Base-by-base conservation (phyloP, 2,329 filamentous ascomycete genomes). In the Ceratocystis cubensis region DNA sequence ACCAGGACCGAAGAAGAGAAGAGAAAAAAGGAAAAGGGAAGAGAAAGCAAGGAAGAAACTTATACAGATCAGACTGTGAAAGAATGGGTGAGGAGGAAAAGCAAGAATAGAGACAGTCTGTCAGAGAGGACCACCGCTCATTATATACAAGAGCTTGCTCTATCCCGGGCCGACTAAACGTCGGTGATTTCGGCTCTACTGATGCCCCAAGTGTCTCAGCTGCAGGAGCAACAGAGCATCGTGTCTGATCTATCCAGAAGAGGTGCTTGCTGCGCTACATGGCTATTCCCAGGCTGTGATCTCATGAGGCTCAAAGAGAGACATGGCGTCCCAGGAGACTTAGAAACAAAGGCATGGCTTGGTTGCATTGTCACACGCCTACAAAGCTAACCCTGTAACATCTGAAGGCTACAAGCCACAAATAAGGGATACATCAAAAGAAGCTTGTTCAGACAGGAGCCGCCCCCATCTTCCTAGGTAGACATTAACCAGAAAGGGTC, bases 1-100 rank as follows among this genome's bases (percentile, higher is more conserved):
- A 68, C 66, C 66, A 68, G 66, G 66, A 65, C 66, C 66, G 66
- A 65, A 65, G 63, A 68, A 68, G 30, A 65, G 62, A 68, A 68
- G 46, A 65, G 53, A 65, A 28, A 20, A 65, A 28, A 28, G 25
- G 22, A 63, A 45, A 25, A 20, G 62, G 53, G 28, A 37, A 44
- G 48, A 45, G 25, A 1, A 45, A 44, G n/a, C 25, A 44, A 57
- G 57, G 45, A 33, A 28, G 28, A n/a, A 63, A 48, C 45, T 3
- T 46, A 5, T 33, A 33, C 25, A 64, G 62, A 48, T 10, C 25
- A 63, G 64, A 59, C 57, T 65, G 63, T 63, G 59, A 63, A 64
- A 59, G 57, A 59, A 50, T 68, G 66, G 66, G 66, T 68, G 66
- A 59, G 22, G 66, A 68, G 62, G 61, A 67, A 68, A 63, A 63